Percentiles rank a stretch among this genome's conserved stretches.
Conservation (phyloP, 495 filamentous ascomycete species). For the Penicillium dipodomyicola region DNA sequence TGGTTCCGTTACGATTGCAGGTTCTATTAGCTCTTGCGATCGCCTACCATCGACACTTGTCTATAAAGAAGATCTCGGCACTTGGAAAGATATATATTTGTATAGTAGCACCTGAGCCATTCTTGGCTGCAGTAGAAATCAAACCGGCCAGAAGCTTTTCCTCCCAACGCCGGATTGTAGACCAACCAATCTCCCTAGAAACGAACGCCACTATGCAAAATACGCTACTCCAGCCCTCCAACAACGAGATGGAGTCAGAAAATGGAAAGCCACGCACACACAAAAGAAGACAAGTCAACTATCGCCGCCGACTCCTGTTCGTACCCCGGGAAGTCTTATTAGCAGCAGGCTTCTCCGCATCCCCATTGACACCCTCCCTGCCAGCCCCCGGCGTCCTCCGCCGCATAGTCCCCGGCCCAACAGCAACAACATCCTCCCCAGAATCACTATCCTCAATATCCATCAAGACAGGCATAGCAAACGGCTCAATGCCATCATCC, state of each 20-base stretch:
- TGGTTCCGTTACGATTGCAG: too few species aligned
- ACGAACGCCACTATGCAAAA: conserved; percentile 1
- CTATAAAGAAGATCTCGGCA: background rate
- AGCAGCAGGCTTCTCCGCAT: conserved; percentile 5
- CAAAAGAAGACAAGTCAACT: background rate
- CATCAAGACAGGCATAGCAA: conserved; percentile 83
- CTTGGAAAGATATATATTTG: background rate
- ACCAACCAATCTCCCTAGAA: background rate
- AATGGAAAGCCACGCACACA: background rate
- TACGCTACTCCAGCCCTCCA: background rate
- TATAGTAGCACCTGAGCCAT: background rate
- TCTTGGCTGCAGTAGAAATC: background rate
- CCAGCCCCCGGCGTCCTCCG: conserved; percentile 65
- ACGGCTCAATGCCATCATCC: conserved; percentile 56
- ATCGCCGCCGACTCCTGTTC: conserved; percentile 6
- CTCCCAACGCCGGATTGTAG: background rate
- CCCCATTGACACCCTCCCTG: conserved; percentile 39
- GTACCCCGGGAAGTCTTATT: background rate
- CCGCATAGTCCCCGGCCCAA: conserved; percentile 80
- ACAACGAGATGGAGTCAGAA: background rate
- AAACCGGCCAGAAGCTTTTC: background rate
- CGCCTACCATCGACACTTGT: background rate
- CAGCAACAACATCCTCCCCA: conserved; percentile 85
- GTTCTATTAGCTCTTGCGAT: background rate
- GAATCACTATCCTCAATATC: conserved; percentile 72